Conservation (phyloP, 768 basidiomycete species). For the Sutorius australiensis region DNA sequence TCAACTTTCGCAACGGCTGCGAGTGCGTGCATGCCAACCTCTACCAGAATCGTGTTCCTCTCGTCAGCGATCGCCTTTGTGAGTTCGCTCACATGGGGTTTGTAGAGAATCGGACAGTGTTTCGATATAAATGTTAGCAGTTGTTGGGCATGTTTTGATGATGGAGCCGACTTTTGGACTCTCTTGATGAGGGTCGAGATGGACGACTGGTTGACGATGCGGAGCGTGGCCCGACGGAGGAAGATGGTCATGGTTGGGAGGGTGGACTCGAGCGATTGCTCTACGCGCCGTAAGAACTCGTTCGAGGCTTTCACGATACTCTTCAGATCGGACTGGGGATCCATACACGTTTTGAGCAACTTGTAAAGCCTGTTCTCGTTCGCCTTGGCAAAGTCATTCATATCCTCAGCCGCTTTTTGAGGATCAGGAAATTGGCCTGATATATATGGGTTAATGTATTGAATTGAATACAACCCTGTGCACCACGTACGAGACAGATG, state of each 20-base stretch:
- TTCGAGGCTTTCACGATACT: conserved; percentile 73
- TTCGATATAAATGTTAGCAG: conserved; percentile 67
- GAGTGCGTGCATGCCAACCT: conserved; percentile 72
- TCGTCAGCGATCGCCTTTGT: conserved; percentile 68
- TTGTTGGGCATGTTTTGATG: conserved; percentile 44
- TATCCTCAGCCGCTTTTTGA: conserved; percentile 71
- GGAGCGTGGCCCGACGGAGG: conserved; percentile 65
- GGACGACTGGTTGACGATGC: conserved; percentile 80
- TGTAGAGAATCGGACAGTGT: conserved; percentile 67
- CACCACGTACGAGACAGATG: conserved; percentile 56
- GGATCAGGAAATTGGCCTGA: conserved; percentile 62
- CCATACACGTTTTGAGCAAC: conserved; percentile 75
- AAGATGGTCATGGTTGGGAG: conserved; percentile 66
- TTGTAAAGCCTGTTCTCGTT: conserved; percentile 88
- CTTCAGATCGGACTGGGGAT: conserved; percentile 81
- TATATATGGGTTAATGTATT: background rate
- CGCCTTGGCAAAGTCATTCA: conserved; percentile 76
- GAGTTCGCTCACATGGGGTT: conserved; percentile 72
- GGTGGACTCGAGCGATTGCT: conserved; percentile 60
- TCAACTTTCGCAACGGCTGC: conserved; percentile 64
- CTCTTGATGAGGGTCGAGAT: conserved; percentile 78
- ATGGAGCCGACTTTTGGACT: conserved; percentile 46
- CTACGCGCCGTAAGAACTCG: conserved; percentile 76
- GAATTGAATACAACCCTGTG: background rate
- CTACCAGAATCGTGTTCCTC: conserved; percentile 50